phyloP scores from a whole-genome alignment of 805 yeast species.

The Yarrowia deformans region DNA sequence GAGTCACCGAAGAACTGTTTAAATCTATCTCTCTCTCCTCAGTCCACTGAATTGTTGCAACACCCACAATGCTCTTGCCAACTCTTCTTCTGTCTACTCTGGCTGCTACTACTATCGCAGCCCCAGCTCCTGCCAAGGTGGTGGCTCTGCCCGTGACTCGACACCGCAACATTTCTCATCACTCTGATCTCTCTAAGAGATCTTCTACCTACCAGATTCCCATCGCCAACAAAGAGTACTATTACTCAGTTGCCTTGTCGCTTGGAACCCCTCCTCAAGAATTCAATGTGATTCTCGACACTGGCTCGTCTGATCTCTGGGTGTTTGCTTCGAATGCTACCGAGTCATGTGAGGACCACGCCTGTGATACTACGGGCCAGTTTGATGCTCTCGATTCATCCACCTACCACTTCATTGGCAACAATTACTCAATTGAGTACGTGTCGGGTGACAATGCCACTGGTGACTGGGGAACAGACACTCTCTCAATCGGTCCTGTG shows the following conservation, averaged over 20 bases:
- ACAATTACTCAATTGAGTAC: slow-evolving; percentile 45
- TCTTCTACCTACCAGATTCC: not conserved
- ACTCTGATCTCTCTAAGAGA: not conserved
- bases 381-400: slow-evolving; percentile 42
- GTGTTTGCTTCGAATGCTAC: slow-evolving; percentile 49
- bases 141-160: not conserved
- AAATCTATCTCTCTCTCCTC: too few relatives aligned
- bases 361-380: slow-evolving; percentile 11
- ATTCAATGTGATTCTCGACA: slow-evolving; percentile 64
- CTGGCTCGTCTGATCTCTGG: slow-evolving; percentile 77
- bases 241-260: slow-evolving; percentile 43
- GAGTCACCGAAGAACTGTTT: too few relatives aligned
- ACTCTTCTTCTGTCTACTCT: not conserved
- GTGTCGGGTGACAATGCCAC: slow-evolving; percentile 52
- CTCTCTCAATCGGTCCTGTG: slow-evolving; percentile 57
- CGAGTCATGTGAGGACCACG: slow-evolving; percentile 6
- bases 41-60: too few relatives aligned
- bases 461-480: slow-evolving; percentile 69
- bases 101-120: not conserved
- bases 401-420: slow-evolving; percentile 43
- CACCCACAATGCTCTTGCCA: not conserved
- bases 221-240: slow-evolving; percentile 29
- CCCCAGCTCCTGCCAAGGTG: slow-evolving; percentile 5
- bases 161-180: slow-evolving; percentile 1
- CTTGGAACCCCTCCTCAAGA: slow-evolving; percentile 67